These are phyloP conservation scores for Scutellaria galericulata DNA, from an alignment of 257 asterid species.

Conservation along the genomic window DNA sequence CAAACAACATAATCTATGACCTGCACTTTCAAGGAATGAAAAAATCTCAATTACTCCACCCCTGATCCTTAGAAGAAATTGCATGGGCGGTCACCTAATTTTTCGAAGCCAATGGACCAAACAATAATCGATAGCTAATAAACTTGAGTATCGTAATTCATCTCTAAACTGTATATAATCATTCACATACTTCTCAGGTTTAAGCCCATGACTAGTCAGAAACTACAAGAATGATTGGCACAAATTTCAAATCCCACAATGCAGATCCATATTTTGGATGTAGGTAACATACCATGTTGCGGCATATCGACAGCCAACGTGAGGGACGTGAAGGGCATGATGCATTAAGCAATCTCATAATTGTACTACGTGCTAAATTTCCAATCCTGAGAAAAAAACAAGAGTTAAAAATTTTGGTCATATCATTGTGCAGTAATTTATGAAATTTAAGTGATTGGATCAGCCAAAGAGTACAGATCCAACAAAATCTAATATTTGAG, in stretches of 20 bases:
- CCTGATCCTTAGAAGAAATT: slow-evolving; percentile 11
- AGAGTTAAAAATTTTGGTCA: slow-evolving; percentile 1
- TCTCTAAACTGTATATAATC: slow-evolving; percentile 12
- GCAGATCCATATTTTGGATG: slow-evolving; percentile 25
- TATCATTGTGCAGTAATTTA: slow-evolving; percentile 10
- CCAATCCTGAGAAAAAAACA: slow-evolving; percentile 69
- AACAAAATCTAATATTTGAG: slow-evolving; percentile 24
- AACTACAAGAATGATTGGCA: slow-evolving; percentile 21
- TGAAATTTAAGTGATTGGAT: slow-evolving; percentile 18
- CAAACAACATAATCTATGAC: slow-evolving; percentile 7
- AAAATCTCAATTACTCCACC: slow-evolving; percentile 9
- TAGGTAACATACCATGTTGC: slow-evolving; percentile 66
- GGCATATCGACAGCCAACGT: slow-evolving; percentile 93
- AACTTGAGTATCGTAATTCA: neutral
- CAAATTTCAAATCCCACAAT: slow-evolving; percentile 24
- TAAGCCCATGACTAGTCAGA: slow-evolving; percentile 20
- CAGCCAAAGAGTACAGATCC: slow-evolving; percentile 12
- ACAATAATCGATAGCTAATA: neutral
- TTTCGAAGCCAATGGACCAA: neutral
- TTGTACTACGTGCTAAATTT: slow-evolving; percentile 81
- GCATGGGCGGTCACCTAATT: slow-evolving; percentile 16
- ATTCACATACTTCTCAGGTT: neutral
- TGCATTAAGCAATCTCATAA: slow-evolving; percentile 85
- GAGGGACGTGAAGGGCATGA: slow-evolving; percentile 93
- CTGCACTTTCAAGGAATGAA: slow-evolving; percentile 7